Base-by-base conservation (phyloP, 345 rosid genomes). In the Microthlaspi erraticum region DNA sequence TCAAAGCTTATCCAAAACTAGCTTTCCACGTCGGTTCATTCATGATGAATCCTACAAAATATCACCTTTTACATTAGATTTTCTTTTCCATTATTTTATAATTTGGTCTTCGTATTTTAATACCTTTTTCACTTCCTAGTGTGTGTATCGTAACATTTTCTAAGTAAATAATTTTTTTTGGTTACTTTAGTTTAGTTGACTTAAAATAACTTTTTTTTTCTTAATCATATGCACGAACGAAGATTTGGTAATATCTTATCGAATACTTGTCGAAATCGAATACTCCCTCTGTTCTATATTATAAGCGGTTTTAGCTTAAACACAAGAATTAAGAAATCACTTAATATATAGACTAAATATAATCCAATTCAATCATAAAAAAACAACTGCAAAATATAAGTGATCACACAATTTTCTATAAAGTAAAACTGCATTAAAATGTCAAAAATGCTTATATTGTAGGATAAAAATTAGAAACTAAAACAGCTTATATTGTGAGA, bases 1-100 rank as follows among this genome's bases (percentile, higher is more conserved):
- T 65, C 49, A 65, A 42, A 12, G 13, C 63, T 67, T 54, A 67
- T 67, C 63, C 53, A 67, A 57, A 55, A 67, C 54, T 32, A 54
- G 13, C 10, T 43, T 67, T 55, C 72, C 62, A 54, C 6, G 43
- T 42, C 42, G 11, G n/a, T n/a, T 11, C 39, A 17, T 29, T 38
- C 5, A 23, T 66, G 45, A 2, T 52, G 23, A 50, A n/a, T 6
- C 51, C 5, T 3, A 13, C 8, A 4, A 6, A 32, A 12, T 13
- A 26, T 11, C 7, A 34, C 1, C 1, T n/a, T 6, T 42, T 5
- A n/a, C 46, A 42, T n/a, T 11, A 38, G 42, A 3, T 38, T 9
- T 38, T 38, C 0, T 42, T 5, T n/a, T 42, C 2, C 29, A 26
- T 13, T 5, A 1, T 42, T 13, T 42, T 5, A 0, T 42, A 5